Evolutionary conservation across 1,284 basidiomycete genomes (phyloP), one percentile per base, ranked within the genome.

Genomic region (Agroathelia rolfsii): DNA sequence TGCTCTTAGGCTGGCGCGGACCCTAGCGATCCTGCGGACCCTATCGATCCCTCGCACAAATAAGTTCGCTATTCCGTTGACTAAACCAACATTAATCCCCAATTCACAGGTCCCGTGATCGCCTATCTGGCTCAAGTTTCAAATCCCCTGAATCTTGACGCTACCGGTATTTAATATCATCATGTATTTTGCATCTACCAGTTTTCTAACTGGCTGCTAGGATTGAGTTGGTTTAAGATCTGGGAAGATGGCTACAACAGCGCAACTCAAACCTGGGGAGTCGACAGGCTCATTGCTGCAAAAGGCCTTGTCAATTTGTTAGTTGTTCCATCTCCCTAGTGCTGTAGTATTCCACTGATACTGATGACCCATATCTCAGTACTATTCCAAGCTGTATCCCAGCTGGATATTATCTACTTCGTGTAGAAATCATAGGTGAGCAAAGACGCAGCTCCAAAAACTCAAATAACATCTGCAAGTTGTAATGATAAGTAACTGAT

Each of bases 161-260:
- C 71, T 3, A 70, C 69, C 5, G 69, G 69, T n/a, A n/a, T n/a
- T n/a, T n/a, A n/a, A n/a, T n/a, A n/a, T n/a, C n/a, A n/a, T n/a
- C n/a, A n/a, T n/a, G n/a, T n/a, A n/a, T n/a, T n/a, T n/a, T n/a
- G n/a, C n/a, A n/a, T n/a, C n/a, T n/a, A n/a, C n/a, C n/a, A n/a
- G n/a, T n/a, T n/a, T n/a, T n/a, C n/a, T n/a, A n/a, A n/a, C n/a
- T n/a, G n/a, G n/a, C n/a, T n/a, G n/a, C n/a, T n/a, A n/a, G n/a
- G n/a, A 13, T 50, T 74, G 11, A 51, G 68, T 26, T 70, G 69
- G 67, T 72, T 72, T 56, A 72, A 71, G 52, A 66, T 66, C 22
- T 56, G 55, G 34, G 47, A 58, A 29, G 54, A 50, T 29, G 53
- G 55, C 5, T 50, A 59, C 21, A 35, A 42, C 6, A 44, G 42